phyloP scores from a whole-genome alignment of 2,329 filamentous ascomycete genomes.

The Neonectria faginata region DNA sequence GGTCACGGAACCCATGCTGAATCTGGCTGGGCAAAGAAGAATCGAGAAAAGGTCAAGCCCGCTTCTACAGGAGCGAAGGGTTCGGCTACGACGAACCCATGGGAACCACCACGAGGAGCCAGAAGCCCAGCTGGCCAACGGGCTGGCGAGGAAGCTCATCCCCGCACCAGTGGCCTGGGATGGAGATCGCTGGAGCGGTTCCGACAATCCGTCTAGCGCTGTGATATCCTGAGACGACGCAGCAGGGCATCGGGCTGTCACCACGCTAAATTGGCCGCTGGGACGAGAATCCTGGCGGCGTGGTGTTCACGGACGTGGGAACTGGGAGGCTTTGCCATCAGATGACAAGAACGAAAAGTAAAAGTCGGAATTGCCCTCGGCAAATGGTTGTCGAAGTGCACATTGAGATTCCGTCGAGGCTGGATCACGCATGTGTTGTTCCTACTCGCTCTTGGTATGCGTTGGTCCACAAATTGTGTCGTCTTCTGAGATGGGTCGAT shows the following conservation, averaged over 20 bases:
- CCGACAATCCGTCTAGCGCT: constrained; percentile 47
- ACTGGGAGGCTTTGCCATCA: constrained; percentile 18
- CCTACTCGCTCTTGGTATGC: not conserved
- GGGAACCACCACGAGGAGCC: constrained; percentile 27
- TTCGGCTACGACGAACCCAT: constrained; percentile 32
- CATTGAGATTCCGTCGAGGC: constrained; percentile 13
- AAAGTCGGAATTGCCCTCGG: constrained; percentile 9
- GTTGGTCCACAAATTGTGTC: constrained; percentile 14
- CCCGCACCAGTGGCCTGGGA: constrained; percentile 41
- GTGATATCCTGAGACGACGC: constrained; percentile 43
- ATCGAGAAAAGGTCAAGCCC: constrained; percentile 35
- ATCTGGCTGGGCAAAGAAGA: constrained; percentile 27
- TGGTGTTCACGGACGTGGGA: constrained; percentile 25
- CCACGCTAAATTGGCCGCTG: constrained; percentile 38
- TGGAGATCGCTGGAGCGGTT: constrained; percentile 40
- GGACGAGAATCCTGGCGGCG: constrained; percentile 31
- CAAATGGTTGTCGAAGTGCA: constrained; percentile 8
- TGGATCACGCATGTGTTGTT: constrained; percentile 14
- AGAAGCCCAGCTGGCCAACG: constrained; percentile 25
- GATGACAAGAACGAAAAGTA: constrained; percentile 17
- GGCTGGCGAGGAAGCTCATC: constrained; percentile 29
- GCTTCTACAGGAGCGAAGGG: constrained; percentile 32
- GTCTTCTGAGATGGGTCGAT: constrained; percentile 18
- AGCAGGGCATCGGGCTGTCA: constrained; percentile 40
- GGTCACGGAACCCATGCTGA: constrained; percentile 24